Percentiles rank a stretch among this genome's conserved stretches.
Conservation (phyloP, 108 stramenopile species). For the Aurantiochytrium sp. region DNA sequence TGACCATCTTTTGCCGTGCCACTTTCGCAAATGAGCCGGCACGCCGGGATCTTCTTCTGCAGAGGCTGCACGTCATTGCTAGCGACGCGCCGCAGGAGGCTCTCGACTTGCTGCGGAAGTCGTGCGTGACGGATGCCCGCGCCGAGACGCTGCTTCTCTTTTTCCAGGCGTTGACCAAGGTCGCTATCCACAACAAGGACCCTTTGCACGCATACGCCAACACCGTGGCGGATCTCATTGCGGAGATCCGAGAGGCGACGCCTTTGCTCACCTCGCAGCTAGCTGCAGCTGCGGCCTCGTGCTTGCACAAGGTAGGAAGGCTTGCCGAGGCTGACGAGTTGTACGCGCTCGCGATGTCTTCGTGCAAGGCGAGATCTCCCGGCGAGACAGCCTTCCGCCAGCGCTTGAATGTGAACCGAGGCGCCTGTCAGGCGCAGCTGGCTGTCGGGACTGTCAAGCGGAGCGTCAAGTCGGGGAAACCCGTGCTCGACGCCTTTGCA, state of each 20-base stretch:
- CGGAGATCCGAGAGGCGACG: background rate
- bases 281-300: background rate
- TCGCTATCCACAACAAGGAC: background rate
- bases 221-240: background rate
- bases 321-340: background rate
- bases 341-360: background rate
- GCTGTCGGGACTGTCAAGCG: background rate
- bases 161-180: background rate
- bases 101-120: background rate
- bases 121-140: background rate
- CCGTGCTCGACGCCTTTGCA: background rate
- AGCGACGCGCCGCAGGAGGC: background rate
- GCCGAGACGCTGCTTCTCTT: background rate
- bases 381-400: background rate
- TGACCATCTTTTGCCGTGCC: background rate
- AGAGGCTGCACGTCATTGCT: background rate
- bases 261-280: background rate
- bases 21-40: background rate
- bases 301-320: background rate
- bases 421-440: background rate
- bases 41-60: background rate
- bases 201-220: background rate
- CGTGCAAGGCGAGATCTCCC: too few relatives aligned
- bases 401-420: background rate
- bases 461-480: background rate